Evolutionary conservation across 2,329 filamentous ascomycete species (phyloP), one percentile per base, ranked within the genome.

Genomic region (Coleophoma crateriformis): DNA sequence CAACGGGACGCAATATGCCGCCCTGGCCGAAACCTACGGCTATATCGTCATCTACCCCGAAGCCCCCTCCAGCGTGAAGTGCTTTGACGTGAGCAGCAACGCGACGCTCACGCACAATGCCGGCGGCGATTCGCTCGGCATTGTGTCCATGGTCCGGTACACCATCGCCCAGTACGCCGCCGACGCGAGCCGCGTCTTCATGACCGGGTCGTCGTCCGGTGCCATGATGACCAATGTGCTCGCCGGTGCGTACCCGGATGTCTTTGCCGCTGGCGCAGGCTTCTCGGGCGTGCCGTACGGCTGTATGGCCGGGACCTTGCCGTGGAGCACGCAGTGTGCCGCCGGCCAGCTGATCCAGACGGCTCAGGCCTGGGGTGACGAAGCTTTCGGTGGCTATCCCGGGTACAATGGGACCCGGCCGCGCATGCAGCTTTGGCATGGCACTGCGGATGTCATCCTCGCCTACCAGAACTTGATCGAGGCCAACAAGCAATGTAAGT

Each of bases 11-110:
- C 53, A 76, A 8, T 84, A 78, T 61, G 73, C 75, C 17, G 66
- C 68, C 2, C 67, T 80, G 8, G 76, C 80, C 6, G 74, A 76
- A 51, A 59, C 68, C 42, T 69, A 80, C 48, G 79, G 78, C 37
- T 82, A 78, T 64, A 80, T 85, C 48, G 71, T 78, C 52, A 77
- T 84, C 59, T 84, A 79, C 63, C 78, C 78, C 1, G 69, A 72
- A 55, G 74, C 72, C 2, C 75, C 75, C 0, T 73, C 77, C 57
- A 63, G 63, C 13, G 77, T 68, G 6, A 66, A 64, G 54, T 84
- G 79, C 67, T 84, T 78, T 77, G 80, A 84, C 52, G 79, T 82
- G 2, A 73, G 73, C 13, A 76, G 72, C 17, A 67, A 65, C 27
- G 65, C 67, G 34, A 71, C 78, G 0, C 69, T 84, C 2, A 76